A percentile compares a stretch with the other conserved stretches of the same genome.
Conservation (phyloP, 192 early-diverging fungal species). For the Gryganskiella cystojenkinii region DNA sequence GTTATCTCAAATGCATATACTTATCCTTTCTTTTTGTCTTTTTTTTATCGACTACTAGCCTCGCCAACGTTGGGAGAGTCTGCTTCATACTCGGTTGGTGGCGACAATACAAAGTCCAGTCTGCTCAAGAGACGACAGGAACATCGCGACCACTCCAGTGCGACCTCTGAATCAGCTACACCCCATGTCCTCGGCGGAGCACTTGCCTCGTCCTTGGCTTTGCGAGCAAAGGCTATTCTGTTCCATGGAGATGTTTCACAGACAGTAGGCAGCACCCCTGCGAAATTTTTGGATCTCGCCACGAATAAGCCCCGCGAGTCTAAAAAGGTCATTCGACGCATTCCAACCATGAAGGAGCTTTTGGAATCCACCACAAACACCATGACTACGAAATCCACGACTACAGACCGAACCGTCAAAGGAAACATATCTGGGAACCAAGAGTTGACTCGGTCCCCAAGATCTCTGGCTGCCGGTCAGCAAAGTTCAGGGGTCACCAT, state of each 20-base stretch:
- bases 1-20: no score
- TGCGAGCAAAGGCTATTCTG: conserved; percentile 45
- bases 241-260: conserved; percentile 44
- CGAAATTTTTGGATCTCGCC: conserved; percentile 39
- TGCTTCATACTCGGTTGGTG: not conserved
- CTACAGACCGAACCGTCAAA: conserved; percentile 12
- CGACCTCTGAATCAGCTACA: conserved; percentile 34
- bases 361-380: conserved; percentile 15
- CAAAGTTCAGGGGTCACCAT: not conserved
- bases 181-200: conserved; percentile 20
- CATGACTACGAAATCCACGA: not conserved
- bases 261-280: conserved; percentile 10
- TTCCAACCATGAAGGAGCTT: conserved; percentile 49
- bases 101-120: conserved; percentile 12
- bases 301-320: conserved; percentile 26
- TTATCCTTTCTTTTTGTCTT: no score
- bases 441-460: conserved; percentile 9
- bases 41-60: not conserved
- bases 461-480: not conserved
- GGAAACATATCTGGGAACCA: not conserved
- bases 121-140: conserved; percentile 35
- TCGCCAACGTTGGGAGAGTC: conserved; percentile 4
- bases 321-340: conserved; percentile 35
- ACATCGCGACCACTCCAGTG: conserved; percentile 25
- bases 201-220: conserved; percentile 24